Evolutionary conservation across 1,284 basidiomycete genomes (phyloP).

Genomic region (Cutaneotrichosporon mucoides): DNA sequence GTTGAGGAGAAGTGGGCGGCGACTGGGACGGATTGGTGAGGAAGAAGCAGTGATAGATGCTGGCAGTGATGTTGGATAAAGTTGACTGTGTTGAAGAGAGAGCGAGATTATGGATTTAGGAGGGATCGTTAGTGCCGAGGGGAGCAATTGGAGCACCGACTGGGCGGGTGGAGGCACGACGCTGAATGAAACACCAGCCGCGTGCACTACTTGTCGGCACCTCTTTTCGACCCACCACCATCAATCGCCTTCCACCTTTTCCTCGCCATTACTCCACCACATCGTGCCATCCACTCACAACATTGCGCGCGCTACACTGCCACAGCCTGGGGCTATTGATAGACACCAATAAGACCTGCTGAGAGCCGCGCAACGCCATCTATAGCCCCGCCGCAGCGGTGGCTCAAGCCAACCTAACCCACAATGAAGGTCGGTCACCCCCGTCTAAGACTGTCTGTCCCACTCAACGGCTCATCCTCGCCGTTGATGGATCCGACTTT

Average conservation of each 20-base stretch:
- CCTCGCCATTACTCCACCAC: slow-evolving; percentile 13
- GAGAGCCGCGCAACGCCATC: neutral
- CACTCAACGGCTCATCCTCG: no score
- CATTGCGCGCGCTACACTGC: neutral
- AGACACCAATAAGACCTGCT: slow-evolving; percentile 19
- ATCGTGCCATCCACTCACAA: slow-evolving; percentile 37
- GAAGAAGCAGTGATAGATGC: no score
- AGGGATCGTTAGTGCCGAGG: no score
- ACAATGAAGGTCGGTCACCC: slow-evolving; percentile 41
- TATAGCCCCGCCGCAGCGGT: slow-evolving; percentile 13
- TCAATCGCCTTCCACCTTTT: neutral
- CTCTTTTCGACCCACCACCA: slow-evolving; percentile 3
- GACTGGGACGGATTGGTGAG: no score
- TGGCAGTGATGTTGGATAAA: no score
- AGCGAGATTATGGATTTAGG: no score
- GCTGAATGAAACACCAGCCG: no score
- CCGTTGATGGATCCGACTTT: no score
- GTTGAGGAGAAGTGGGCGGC: no score
- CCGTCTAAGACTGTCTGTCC: neutral
- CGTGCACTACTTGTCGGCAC: neutral
- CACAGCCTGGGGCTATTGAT: slow-evolving; percentile 26
- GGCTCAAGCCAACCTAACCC: slow-evolving; percentile 5
- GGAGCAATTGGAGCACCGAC: no score
- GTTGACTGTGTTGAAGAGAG: no score
- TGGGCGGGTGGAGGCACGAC: no score